Percentiles rank a stretch among this genome's conserved stretches.
Conservation (phyloP, 768 basidiomycete species). For the Russula vinacea region DNA sequence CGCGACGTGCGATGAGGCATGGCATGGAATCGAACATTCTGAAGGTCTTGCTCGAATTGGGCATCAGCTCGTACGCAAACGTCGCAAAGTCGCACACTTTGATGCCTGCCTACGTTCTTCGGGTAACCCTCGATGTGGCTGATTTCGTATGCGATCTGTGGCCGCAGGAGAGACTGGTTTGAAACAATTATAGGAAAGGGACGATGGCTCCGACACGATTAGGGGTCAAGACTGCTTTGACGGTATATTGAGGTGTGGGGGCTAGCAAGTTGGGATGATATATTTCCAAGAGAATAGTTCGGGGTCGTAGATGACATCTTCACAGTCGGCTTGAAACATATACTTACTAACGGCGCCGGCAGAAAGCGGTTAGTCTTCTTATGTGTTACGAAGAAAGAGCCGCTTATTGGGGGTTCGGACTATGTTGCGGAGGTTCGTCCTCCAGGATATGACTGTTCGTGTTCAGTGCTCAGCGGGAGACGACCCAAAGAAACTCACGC, state of each 20-base stretch:
- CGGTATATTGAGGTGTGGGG: no score
- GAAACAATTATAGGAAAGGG: background rate
- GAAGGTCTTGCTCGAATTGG: constrained; percentile 22
- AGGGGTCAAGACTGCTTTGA: no score
- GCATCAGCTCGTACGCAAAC: constrained; percentile 31
- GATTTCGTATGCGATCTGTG: constrained; percentile 33
- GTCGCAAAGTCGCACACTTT: constrained; percentile 39
- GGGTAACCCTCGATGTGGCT: constrained; percentile 21
- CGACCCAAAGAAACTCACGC: no score
- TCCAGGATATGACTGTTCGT: background rate
- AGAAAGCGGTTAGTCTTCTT: background rate
- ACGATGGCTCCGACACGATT: background rate
- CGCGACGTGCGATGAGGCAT: constrained; percentile 26
- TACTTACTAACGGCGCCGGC: no score
- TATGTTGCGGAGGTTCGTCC: constrained; percentile 17
- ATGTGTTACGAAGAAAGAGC: background rate
- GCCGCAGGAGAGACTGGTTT: constrained; percentile 32
- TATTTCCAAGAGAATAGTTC: no score
- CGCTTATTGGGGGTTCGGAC: constrained; percentile 12
- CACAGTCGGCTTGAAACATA: no score
- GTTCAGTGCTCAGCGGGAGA: background rate
- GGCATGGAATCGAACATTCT: constrained; percentile 33
- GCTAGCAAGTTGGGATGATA: no score
- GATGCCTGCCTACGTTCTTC: constrained; percentile 30
- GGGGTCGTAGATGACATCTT: no score